Base-by-base conservation (phyloP, 2,329 filamentous ascomycete species). In the Emmonsia crescens region DNA sequence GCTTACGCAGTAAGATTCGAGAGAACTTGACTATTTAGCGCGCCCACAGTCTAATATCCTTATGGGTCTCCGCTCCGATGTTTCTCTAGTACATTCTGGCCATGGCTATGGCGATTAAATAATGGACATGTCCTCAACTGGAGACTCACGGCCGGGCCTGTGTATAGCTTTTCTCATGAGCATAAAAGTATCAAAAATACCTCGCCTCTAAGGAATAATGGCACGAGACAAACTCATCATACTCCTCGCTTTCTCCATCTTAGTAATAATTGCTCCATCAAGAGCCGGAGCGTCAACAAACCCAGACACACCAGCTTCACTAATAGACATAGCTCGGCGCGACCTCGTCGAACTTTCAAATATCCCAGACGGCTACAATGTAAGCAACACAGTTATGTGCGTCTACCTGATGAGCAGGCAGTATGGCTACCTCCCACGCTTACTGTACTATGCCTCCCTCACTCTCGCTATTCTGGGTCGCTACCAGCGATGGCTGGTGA, bases 361-460 rank as follows among this genome's bases (percentile, higher is more conserved):
- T 27, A 62, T 61, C 40, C 57, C 61, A 31, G 46, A 55, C 12
- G 60, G 51, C 16, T 57, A 62, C 44, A 48, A 24, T 3, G 2
- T 16, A 19, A 49, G 62, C 36, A 60, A 65, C 48, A 62, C 64
- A 19, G 24, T 65, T 40, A 49, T 65, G 51, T 67, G 66, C 58
- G 64, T 67, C 51, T 68, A 65, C 31, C 60, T 65, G 14, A 65
- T 70, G n/a, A 66, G 68, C 27, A 68, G 69, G n/a, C 62, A 65
- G 51, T 71, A 71, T 55, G 66, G 68, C 52, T 60, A 68, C 24
- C 68, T 71, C 8, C 64, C 65, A 24, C 67, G 69, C 29, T 52
- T 70, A 16, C 61, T 71, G 9, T 71, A 69, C 64, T 71, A 71
- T 61, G 63, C 66, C 27, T 67, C 68, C 66, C n/a, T 71, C 6